Evolutionary conservation across 2,329 filamentous ascomycete genomes (phyloP).

Genomic region (Lachnellula occidentalis): DNA sequence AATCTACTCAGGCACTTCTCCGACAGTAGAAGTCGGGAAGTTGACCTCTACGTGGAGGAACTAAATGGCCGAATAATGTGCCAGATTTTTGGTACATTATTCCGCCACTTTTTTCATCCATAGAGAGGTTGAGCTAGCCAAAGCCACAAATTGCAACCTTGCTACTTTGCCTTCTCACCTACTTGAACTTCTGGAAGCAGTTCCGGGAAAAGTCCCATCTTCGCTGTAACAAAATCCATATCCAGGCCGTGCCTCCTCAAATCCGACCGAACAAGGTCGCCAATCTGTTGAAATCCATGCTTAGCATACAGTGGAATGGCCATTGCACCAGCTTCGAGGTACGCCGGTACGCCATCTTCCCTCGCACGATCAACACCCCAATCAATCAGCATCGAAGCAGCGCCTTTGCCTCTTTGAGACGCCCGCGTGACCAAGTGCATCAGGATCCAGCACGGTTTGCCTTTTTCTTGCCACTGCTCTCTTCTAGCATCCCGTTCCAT

Average conservation of each 20-base stretch:
- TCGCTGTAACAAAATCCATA: constrained; percentile 6
- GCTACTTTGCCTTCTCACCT: too few relatives aligned
- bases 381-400: constrained; percentile 37
- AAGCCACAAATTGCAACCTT: too few relatives aligned
- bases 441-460: constrained; percentile 17
- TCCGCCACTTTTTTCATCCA: too few relatives aligned
- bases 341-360: constrained; percentile 36
- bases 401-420: constrained; percentile 36
- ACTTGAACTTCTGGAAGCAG: too few relatives aligned
- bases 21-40: too few relatives aligned
- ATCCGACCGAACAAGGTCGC: constrained; percentile 6
- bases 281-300: constrained; percentile 35
- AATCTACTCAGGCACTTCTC: too few relatives aligned
- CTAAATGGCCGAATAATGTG: too few relatives aligned
- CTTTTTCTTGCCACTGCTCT: constrained; percentile 9
- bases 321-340: constrained; percentile 43
- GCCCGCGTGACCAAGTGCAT: constrained; percentile 20
- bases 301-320: constrained; percentile 41
- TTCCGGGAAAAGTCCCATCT: constrained; percentile 8
- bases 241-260: constrained; percentile 6
- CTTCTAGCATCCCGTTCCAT: constrained; percentile 12
- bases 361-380: constrained; percentile 44
- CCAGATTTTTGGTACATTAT: too few relatives aligned
- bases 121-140: too few relatives aligned
- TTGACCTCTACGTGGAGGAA: too few relatives aligned